Base-by-base conservation (phyloP, 2,329 filamentous ascomycete genomes). In the Colletotrichum salicis region DNA sequence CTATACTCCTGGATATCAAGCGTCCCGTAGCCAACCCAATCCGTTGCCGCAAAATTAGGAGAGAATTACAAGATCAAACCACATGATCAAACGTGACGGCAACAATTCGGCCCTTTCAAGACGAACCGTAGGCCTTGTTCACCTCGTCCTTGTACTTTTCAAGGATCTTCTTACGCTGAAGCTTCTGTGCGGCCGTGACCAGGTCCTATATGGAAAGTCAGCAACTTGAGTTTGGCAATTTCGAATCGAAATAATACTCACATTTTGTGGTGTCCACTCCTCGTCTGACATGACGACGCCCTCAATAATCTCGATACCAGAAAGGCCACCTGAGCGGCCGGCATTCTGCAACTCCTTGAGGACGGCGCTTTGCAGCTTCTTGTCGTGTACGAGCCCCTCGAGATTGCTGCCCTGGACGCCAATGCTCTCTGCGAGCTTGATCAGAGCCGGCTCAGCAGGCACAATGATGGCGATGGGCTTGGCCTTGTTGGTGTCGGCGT, bases 221-320 rank as follows among this genome's bases (percentile, higher is more conserved):
- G 82, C 27, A 41, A 52, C 41, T 13, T 29, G 27, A 29, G 4
- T 13, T 29, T 41, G 10, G 7, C 24, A 15, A 58, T 24, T 3
- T 31, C 29, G 22, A 22, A 1, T 6, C 7, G 27, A 8, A 10
- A 58, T 11, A 10, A n/a, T 33, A 85, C 90, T 87, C 81, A 93
- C 91, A 77, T 93, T 94, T 75, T 93, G 90, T 56, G 92, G 90
- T 11, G 91, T 93, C 92, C 92, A 94, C 80, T 94, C 92, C 81
- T 93, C 91, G 73, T 93, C 91, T 0, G 90, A 89, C 75, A 94
- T 78, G 1, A 93, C 91, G 13, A 93, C 90, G 72, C 91, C 92
- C 73, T 93, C 90, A 71, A 94, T 90, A 67, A 93, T 90, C 82
- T 93, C 91, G 69, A 93, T 92, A 19, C 89, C 87, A 2, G 86